phyloP scores from a whole-genome alignment of 441 rosid genomes.

The Bocquillonia castaneifolia region DNA sequence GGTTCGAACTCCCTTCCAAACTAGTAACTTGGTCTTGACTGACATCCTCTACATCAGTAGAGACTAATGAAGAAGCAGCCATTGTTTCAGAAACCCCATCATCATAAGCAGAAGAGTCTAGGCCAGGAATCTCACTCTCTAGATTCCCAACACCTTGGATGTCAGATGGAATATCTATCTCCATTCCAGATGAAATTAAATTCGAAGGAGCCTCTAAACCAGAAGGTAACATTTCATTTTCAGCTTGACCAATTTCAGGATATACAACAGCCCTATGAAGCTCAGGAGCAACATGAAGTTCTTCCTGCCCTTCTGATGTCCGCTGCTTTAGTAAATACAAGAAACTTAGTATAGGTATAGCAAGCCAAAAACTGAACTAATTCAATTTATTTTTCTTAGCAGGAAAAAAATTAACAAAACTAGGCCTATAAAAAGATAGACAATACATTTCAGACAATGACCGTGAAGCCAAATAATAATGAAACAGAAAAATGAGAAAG shows the following conservation, averaged over 20 bases:
- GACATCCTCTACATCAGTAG: conserved; percentile 58
- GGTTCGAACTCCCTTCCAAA: conserved; percentile 44
- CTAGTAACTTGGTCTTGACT: conserved; percentile 60
- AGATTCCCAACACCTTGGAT: conserved; percentile 39
- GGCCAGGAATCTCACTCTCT: conserved; percentile 85
- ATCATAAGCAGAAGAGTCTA: conserved; percentile 58
- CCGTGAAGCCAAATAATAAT: background rate
- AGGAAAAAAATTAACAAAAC: background rate
- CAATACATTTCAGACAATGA: background rate
- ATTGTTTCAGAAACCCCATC: conserved; percentile 52
- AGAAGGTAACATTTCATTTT: conserved; percentile 38
- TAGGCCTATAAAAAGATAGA: background rate
- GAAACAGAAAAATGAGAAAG: conserved; percentile 15
- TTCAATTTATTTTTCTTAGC: conserved; percentile 2
- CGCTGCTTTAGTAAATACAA: conserved; percentile 32
- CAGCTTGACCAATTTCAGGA: conserved; percentile 41
- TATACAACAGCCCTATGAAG: conserved; percentile 27
- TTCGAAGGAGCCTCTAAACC: conserved; percentile 47
- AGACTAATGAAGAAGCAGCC: conserved; percentile 56
- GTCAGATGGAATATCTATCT: conserved; percentile 42
- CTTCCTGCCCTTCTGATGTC: conserved; percentile 49
- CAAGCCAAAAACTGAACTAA: conserved; percentile 14
- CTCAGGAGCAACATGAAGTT: conserved; percentile 26
- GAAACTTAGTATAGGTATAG: conserved; percentile 15
- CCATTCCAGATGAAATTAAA: conserved; percentile 39